Base-by-base conservation (phyloP, 441 rosid genomes). In the Mallotus japonicus region DNA sequence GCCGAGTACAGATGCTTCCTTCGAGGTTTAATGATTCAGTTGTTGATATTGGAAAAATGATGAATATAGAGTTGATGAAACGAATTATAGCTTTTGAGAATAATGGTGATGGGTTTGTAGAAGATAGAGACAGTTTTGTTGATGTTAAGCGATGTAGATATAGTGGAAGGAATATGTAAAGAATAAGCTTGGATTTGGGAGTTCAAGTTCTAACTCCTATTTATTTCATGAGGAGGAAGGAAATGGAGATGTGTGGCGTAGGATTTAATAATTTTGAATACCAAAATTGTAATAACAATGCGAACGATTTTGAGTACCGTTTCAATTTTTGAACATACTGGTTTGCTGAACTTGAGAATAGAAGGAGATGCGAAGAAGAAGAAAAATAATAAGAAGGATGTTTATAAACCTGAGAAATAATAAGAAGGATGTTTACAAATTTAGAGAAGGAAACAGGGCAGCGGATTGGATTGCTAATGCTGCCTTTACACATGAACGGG, bases 371-470 rank as follows among this genome's bases (percentile, higher is more conserved):
- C 62, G 83, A 91, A 89, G 57, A 80, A 72, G 67, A 81, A 60
- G 1, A 32, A 32, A n/a, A n/a, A n/a, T 32, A 32, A 32, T 4
- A 32, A 32, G 83, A 91, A 89, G 78, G 87, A 87, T 69, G 83
- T 84, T 34, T 91, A 89, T 68, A 89, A 74, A 82, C 97, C 91
- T 5, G 95, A 95, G 75, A n/a, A n/a, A n/a, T n/a, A n/a, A n/a
- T n/a, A n/a, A n/a, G n/a, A n/a, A n/a, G n/a, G n/a, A n/a, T n/a
- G n/a, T n/a, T n/a, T n/a, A n/a, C n/a, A n/a, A n/a, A n/a, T n/a
- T n/a, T n/a, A n/a, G n/a, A n/a, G n/a, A n/a, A n/a, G n/a, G n/a
- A n/a, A n/a, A n/a, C n/a, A n/a, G n/a, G n/a, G n/a, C n/a, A n/a
- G n/a, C n/a, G n/a, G n/a, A n/a, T n/a, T n/a, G n/a, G n/a, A n/a